Evolutionary conservation across 306 rosid species (phyloP), one percentile per base, ranked within the genome.

Genomic region (Begonia peltatifolia): DNA sequence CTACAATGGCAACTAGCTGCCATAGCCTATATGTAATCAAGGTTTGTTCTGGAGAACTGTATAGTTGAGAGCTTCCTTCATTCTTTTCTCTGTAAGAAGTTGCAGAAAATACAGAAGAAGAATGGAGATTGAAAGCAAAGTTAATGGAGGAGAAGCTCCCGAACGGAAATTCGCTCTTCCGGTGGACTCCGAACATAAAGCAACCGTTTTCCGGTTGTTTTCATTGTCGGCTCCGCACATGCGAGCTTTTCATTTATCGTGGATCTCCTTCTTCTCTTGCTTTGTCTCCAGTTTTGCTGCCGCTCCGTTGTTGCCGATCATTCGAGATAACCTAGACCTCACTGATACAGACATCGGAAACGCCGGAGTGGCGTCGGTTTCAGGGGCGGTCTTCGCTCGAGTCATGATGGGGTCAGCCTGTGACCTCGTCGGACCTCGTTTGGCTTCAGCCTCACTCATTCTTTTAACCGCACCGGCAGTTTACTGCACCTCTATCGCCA

Each of bases 321-420:
- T 89, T 18, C 81, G 95, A 0, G 97, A 89, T 73, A 76, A 82
- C 76, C 97, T 89, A 54, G 70, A 84, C 52, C 81, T 89, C 47
- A 82, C 95, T 9, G 80, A 92, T 22, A 76, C 87, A 0, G 97
- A 90, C 55, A 85, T 90, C 11, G 97, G 97, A 55, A 90, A 89
- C 61, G 97, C 97, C 0, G 97, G 97, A 3, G 68, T 89, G 7
- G 97, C 94, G 2, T 89, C 97, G 0, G 95, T 84, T 10, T 78
- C 97, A 0, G 93, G 95, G 1, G 94, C 90, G 0, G 94, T 89
- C 9, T 80, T 89, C 6, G 94, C 95, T 1, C 62, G 95, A 38
- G 10, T 89, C 25, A 84, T 74, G 53, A 84, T 89, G 95, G 97
- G 97, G 4, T 68, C 85, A 0, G 94, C 97, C 16, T 89, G 95